Evolutionary conservation across 305 asterid genomes (phyloP).

Genomic region (Fraxinus xanthoxyloides): DNA sequence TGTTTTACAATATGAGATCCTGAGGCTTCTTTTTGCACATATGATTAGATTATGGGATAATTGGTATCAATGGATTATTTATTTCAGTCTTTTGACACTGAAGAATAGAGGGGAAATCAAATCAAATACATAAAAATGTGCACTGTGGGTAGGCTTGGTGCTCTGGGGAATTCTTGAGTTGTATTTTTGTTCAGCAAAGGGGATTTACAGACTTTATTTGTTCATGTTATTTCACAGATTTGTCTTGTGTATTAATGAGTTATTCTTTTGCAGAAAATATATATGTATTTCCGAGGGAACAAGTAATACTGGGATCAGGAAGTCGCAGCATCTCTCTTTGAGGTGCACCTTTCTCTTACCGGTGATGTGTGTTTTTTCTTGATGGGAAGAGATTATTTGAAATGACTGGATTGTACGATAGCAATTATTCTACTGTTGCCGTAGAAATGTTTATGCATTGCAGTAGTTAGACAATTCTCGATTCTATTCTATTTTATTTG

Average conservation of each 20-base stretch:
- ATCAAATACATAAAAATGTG: not conserved
- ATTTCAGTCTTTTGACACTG: not conserved
- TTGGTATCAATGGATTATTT: not conserved
- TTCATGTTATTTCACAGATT: not conserved
- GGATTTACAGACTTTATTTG: not conserved
- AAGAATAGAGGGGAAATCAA: not conserved
- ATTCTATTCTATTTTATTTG: slow-evolving; percentile 7
- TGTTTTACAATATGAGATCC: not conserved
- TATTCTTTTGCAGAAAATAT: slow-evolving; percentile 68
- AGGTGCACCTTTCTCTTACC: slow-evolving; percentile 30
- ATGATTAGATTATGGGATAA: not conserved
- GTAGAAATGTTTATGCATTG: slow-evolving; percentile 2
- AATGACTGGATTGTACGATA: slow-evolving; percentile 14
- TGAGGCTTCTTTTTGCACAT: not conserved
- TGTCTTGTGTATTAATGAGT: not conserved
- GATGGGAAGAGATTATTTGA: slow-evolving; percentile 28
- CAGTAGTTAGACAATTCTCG: not conserved
- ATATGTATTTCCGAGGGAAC: slow-evolving; percentile 77
- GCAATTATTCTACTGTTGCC: slow-evolving; percentile 7
- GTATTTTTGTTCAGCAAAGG: not conserved
- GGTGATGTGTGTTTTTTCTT: slow-evolving; percentile 13
- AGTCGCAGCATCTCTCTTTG: slow-evolving; percentile 15
- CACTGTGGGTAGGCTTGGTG: not conserved
- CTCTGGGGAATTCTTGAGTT: not conserved
- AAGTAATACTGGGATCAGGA: slow-evolving; percentile 40